phyloP scores from a whole-genome alignment of 176 grass and related monocot species.

The Dactylis glomerata region DNA sequence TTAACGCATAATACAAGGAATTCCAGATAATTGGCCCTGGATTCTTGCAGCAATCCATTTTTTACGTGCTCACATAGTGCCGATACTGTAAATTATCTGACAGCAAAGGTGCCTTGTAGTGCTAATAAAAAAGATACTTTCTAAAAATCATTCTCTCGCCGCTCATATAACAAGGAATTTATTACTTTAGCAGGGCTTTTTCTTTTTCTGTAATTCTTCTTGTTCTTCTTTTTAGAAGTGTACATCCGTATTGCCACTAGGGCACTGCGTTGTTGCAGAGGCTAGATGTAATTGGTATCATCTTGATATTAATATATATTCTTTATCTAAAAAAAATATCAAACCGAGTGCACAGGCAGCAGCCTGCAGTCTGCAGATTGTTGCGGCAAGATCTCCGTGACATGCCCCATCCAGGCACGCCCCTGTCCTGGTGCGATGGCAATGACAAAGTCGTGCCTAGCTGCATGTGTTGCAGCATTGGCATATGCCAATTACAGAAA shows the following conservation, averaged over 20 bases:
- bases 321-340: too few species aligned
- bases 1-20: too few species aligned
- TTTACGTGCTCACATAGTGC: neutral
- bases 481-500: neutral
- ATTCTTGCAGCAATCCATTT: neutral
- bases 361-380: neutral
- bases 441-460: neutral
- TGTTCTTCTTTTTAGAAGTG: too few species aligned
- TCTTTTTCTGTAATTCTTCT: too few species aligned
- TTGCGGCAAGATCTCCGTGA: neutral
- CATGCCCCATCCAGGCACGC: neutral
- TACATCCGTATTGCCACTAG: too few species aligned
- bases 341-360: neutral
- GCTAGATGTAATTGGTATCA: too few species aligned
- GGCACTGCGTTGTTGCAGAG: too few species aligned
- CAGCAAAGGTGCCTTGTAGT: neutral
- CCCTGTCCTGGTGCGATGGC: neutral
- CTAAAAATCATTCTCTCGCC: neutral
- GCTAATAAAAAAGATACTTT: neutral
- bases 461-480: neutral
- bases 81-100: neutral
- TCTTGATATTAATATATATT: too few species aligned
- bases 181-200: too few species aligned
- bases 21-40: neutral
- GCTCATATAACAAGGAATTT: too few species aligned